Evolutionary conservation across 2,329 filamentous ascomycete genomes (phyloP).

Genomic region (Metarhizium brunneum): DNA sequence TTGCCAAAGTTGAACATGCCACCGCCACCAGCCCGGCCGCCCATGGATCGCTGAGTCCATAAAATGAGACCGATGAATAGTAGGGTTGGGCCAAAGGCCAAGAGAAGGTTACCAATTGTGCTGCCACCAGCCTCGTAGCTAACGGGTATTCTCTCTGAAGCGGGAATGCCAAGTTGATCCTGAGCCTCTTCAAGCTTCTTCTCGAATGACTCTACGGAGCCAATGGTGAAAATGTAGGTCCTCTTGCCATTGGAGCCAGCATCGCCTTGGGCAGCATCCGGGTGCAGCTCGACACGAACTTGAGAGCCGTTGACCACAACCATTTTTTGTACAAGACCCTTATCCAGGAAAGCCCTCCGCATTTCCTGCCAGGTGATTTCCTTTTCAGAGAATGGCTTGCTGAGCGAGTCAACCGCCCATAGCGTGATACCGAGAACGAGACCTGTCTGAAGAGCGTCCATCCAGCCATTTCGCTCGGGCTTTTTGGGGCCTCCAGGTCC

Average conservation of each 20-base stretch:
- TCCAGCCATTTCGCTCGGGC: constrained; percentile 25
- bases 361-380: constrained; percentile 99
- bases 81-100: constrained; percentile 76
- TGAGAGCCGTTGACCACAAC: constrained; percentile 63
- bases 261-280: constrained; percentile 50
- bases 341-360: constrained; percentile 85
- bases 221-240: constrained; percentile 85
- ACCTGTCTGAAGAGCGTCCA: constrained; percentile 25
- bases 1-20: constrained; percentile 95
- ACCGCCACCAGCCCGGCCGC: constrained; percentile 53
- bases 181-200: constrained; percentile 81
- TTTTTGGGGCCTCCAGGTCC: constrained; percentile 25
- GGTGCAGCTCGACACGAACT: constrained; percentile 73
- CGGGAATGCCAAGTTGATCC: constrained; percentile 75
- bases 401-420: constrained; percentile 32
- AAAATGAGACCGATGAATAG: constrained; percentile 76
- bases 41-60: constrained; percentile 69
- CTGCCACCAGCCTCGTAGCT: constrained; percentile 74
- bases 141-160: constrained; percentile 83
- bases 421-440: constrained; percentile 44
- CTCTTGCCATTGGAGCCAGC: constrained; percentile 19
- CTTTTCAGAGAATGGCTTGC: constrained; percentile 34
- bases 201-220: constrained; percentile 90
- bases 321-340: constrained; percentile 89
- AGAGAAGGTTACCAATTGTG: constrained; percentile 62